Conservation (phyloP, 208 protist genomes). For the Spongospora subterranea region DNA sequence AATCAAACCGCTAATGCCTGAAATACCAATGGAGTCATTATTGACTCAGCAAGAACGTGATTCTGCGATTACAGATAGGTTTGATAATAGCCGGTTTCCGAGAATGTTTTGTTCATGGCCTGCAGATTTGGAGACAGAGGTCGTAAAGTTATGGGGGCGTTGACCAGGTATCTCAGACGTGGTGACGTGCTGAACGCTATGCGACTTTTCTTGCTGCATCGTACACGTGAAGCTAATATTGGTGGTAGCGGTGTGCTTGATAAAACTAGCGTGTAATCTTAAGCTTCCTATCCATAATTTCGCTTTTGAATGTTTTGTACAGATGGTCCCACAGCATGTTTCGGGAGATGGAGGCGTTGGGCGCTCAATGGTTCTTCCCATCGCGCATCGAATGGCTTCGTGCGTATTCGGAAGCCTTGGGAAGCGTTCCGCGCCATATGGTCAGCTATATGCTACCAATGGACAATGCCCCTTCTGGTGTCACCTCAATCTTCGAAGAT, state of each 20-base stretch:
- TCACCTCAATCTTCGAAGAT: slow-evolving; percentile 16
- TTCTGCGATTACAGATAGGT: background rate
- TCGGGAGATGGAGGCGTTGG: slow-evolving; percentile 44
- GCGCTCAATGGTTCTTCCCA: slow-evolving; percentile 43
- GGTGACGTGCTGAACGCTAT: slow-evolving; percentile 41
- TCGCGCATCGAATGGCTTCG: slow-evolving; percentile 8
- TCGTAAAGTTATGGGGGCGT: background rate
- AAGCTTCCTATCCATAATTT: background rate
- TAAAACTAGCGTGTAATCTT: slow-evolving; percentile 18
- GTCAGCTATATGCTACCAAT: slow-evolving; percentile 4
- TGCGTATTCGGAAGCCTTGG: background rate
- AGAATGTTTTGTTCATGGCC: background rate
- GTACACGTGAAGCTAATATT: slow-evolving; percentile 33
- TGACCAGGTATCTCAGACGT: slow-evolving; percentile 29
- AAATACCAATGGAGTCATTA: background rate
- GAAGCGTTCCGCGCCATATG: slow-evolving; percentile 21
- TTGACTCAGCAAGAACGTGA: background rate
- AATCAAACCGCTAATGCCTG: background rate
- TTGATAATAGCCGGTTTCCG: background rate
- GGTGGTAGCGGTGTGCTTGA: slow-evolving; percentile 27
- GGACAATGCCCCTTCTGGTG: slow-evolving; percentile 17
- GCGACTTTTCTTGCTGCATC: slow-evolving; percentile 43
- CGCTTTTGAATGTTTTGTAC: background rate
- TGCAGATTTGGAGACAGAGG: background rate
- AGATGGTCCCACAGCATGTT: slow-evolving; percentile 56